Conservation (phyloP, 179 eudicot species). For the Gypsophila paniculata region DNA sequence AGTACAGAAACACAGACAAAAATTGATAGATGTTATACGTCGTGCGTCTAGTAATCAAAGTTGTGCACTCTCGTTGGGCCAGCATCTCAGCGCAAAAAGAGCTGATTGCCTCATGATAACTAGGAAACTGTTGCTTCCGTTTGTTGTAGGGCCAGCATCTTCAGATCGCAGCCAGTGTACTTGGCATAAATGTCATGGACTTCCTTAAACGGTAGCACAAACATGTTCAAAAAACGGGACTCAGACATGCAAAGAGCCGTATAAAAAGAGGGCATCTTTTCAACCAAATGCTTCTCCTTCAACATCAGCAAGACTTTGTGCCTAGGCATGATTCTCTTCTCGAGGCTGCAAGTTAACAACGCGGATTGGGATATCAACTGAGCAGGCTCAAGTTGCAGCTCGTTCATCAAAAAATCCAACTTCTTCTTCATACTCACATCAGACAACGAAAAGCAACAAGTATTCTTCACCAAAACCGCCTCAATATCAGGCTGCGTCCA, state of each 20-base stretch:
- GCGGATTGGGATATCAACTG: constrained; percentile 11
- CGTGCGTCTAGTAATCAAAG: too few species aligned
- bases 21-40: too few species aligned
- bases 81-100: too few species aligned
- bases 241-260: not conserved
- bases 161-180: not conserved
- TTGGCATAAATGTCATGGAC: constrained; percentile 18
- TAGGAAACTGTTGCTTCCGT: too few species aligned
- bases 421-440: constrained; percentile 13
- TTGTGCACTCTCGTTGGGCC: too few species aligned
- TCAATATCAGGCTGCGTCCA: constrained; percentile 26
- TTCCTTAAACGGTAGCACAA: constrained; percentile 23
- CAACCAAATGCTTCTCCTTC: constrained; percentile 15
- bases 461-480: constrained; percentile 15
- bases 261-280: not conserved
- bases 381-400: constrained; percentile 23
- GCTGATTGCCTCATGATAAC: too few species aligned
- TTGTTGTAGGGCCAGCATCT: not conserved
- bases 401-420: constrained; percentile 28
- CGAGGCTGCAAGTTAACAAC: constrained; percentile 25
- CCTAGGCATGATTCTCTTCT: constrained; percentile 30
- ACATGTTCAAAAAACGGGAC: constrained; percentile 12
- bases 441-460: constrained; percentile 14
- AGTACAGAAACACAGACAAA: too few species aligned
- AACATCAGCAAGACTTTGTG: constrained; percentile 11